phyloP scores from a whole-genome alignment of 495 filamentous ascomycete species.

The Penicillium bovifimosum region DNA sequence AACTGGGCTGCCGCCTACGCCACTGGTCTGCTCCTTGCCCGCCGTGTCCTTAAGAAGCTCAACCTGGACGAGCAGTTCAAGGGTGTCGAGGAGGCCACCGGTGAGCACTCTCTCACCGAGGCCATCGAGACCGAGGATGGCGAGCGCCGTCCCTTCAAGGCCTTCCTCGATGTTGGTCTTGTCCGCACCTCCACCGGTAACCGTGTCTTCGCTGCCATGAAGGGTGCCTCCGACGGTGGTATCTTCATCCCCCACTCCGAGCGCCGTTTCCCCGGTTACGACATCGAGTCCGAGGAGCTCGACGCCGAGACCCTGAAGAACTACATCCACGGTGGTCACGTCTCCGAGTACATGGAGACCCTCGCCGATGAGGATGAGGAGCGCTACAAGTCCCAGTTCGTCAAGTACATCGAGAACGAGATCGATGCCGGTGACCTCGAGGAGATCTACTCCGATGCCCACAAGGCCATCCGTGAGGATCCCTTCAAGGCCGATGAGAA shows the following conservation, averaged over 20 bases:
- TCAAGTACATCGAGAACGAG: conserved; percentile 93
- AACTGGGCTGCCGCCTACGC: conserved; percentile 99
- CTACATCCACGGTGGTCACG: conserved; percentile 98
- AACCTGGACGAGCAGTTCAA: conserved; percentile 83
- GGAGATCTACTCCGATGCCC: conserved; percentile 92
- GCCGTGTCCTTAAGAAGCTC: conserved; percentile 94
- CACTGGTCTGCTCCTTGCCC: conserved; percentile 93
- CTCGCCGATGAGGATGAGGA: conserved; percentile 99
- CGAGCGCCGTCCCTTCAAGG: conserved; percentile 94
- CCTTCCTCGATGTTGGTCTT: conserved; percentile 95
- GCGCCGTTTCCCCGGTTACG: conserved; percentile 98
- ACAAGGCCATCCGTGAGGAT: conserved; percentile 96
- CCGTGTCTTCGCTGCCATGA: conserved; percentile 98
- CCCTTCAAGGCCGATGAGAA: conserved; percentile 91
- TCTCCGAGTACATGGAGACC: conserved; percentile 99
- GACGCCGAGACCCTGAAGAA: conserved; percentile 94
- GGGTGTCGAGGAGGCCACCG: conserved; percentile 91
- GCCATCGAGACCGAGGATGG: conserved; percentile 79
- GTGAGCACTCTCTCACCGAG: conserved; percentile 92
- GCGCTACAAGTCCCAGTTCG: conserved; percentile 97
- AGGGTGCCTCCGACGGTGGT: conserved; percentile 97
- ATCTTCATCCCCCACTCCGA: conserved; percentile 96
- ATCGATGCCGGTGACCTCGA: conserved; percentile 95
- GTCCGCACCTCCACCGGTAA: conserved; percentile 94
- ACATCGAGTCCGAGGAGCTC: conserved; percentile 94